These are phyloP conservation scores for Nigrospora oryzae DNA, from an alignment of 2,329 filamentous ascomycete species.

Conservation along the genomic window DNA sequence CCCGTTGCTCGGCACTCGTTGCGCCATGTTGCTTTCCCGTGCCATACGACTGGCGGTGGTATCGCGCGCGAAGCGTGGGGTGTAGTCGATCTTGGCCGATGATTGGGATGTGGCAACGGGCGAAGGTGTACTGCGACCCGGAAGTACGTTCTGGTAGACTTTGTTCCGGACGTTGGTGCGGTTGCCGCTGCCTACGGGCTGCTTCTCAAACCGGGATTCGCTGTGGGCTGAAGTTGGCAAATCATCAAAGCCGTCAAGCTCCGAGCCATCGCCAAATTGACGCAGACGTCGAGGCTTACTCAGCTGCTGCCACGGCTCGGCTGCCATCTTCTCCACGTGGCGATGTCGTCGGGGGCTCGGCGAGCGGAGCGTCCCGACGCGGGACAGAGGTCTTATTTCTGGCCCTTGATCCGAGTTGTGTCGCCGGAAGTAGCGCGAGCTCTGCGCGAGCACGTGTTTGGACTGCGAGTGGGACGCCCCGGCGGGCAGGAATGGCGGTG, in stretches of 20 bases:
- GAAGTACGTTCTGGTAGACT: constrained; percentile 44
- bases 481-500: constrained; percentile 70
- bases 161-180: constrained; percentile 53
- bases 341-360: constrained; percentile 48
- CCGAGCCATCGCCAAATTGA: constrained; percentile 85
- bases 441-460: constrained; percentile 69
- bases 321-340: constrained; percentile 26
- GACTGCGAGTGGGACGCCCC: constrained; percentile 66
- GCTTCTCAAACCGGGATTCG: constrained; percentile 77
- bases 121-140: constrained; percentile 44
- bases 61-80: constrained; percentile 57
- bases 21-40: constrained; percentile 52
- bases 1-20: constrained; percentile 46
- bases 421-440: constrained; percentile 62
- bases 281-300: constrained; percentile 62
- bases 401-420: constrained; percentile 65
- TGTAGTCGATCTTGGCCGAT: constrained; percentile 37
- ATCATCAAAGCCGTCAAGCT: constrained; percentile 91
- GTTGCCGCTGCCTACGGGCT: constrained; percentile 62
- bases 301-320: constrained; percentile 55
- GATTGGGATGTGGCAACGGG: constrained; percentile 43
- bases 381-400: constrained; percentile 48
- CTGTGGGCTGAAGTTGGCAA: constrained; percentile 76
- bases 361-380: constrained; percentile 50
- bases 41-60: constrained; percentile 58